phyloP scores from a whole-genome alignment of 306 rosid genomes.

The Glycine soja region DNA sequence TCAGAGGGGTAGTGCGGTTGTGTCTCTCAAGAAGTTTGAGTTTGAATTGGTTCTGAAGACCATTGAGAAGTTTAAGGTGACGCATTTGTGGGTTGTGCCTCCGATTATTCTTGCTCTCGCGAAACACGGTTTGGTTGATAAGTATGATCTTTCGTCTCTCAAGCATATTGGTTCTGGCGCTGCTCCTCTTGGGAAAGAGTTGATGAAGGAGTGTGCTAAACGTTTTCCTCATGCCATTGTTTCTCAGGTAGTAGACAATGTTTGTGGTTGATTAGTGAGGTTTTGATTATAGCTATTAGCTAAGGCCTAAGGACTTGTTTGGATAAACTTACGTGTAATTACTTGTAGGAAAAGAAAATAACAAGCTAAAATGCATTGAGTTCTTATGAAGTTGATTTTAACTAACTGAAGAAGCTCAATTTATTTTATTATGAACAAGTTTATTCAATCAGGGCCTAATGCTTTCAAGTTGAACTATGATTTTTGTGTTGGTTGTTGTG shows the following conservation, averaged over 20 bases:
- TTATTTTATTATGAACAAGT: not conserved
- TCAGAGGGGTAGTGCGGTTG: constrained; percentile 65
- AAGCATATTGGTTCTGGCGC: constrained; percentile 83
- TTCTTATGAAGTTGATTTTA: not conserved
- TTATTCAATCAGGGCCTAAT: too few relatives aligned
- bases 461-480: not conserved
- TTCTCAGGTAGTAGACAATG: constrained; percentile 61
- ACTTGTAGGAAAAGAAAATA: too few relatives aligned
- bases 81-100: constrained; percentile 87
- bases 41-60: constrained; percentile 68
- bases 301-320: too few relatives aligned
- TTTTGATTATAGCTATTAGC: not conserved
- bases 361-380: not conserved
- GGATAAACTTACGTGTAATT: too few relatives aligned
- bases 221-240: constrained; percentile 62
- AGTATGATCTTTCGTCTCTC: constrained; percentile 73
- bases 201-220: constrained; percentile 77
- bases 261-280: not conserved
- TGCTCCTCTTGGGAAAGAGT: constrained; percentile 89
- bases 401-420: not conserved
- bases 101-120: constrained; percentile 81
- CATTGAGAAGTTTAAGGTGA: constrained; percentile 71
- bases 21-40: constrained; percentile 65
- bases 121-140: constrained; percentile 66
- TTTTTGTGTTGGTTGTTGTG: constrained; percentile 10